Base-by-base conservation (phyloP, 805 yeast species). In the Yarrowia bubula region DNA sequence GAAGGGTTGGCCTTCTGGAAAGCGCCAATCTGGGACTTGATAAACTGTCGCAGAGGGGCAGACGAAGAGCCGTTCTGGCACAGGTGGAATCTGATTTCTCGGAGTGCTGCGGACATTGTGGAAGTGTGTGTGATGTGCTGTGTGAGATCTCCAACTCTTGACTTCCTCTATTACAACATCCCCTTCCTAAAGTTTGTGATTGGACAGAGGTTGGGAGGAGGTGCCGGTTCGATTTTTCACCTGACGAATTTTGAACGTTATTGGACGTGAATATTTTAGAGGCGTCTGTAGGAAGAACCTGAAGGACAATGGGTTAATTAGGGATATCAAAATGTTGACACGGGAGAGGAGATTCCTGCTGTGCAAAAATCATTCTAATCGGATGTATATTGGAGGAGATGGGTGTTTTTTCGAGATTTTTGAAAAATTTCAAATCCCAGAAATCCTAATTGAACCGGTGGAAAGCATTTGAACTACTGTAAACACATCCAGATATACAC, bases 1-100 rank as follows among this genome's bases (percentile, higher is more conserved):
- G 79, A 77, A 66, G 92, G 86, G 71, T 89, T 84, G 67, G 83
- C 73, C 73, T 84, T 83, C 71, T 82, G 83, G 71, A 90, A 77
- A n/a, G 79, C 43, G 28, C 51, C 50, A 37, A 58, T 58, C 64
- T 58, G 64, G 35, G 48, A 43, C 64, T 58, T 58, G 64, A 58
- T 46, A 37, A 58, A 58, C 51, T 58, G 51, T 58, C 82, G 85
- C 70, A 89, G 79, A 8, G 88, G 85, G 9, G 78, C 80, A 13
- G 92, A 84, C 5, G 90, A 84, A 68, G 84, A 84, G n/a, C 89
- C 88, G n/a, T 87, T 81, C 76, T 88, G 95, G 37, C 91, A 87
- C 69, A 90, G 80, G 73, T 90, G 91, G 77, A 89, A 88, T 76
- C 96, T 84, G 72, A 90, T 80, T 79, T 90, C 96, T 74, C 81